Conservation (phyloP, 2,329 filamentous ascomycete genomes). For the Cercospora brassicicola region DNA sequence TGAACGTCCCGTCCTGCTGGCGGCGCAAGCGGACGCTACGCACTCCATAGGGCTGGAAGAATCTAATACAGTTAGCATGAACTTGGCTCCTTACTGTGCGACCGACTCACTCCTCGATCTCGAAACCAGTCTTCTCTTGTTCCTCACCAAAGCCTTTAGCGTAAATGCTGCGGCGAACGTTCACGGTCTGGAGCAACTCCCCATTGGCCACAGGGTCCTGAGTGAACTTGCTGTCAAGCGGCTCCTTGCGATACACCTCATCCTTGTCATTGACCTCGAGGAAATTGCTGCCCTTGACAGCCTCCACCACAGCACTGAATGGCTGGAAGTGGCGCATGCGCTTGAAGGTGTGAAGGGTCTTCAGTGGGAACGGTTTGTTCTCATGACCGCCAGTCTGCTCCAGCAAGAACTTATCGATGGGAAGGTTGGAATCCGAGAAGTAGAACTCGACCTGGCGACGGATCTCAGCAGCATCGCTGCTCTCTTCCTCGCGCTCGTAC, state of each 20-base stretch:
- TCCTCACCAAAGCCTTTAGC: conserved; percentile 92
- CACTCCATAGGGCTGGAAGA: conserved; percentile 79
- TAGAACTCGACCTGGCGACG: conserved; percentile 95
- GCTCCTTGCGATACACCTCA: conserved; percentile 72
- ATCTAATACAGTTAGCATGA: conserved; percentile 42
- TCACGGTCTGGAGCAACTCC: conserved; percentile 61
- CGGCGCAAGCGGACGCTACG: conserved; percentile 86
- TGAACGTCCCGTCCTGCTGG: conserved; percentile 71
- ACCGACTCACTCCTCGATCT: conserved; percentile 67
- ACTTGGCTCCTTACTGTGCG: neutral
- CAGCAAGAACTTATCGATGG: conserved; percentile 84
- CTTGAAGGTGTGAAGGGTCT: conserved; percentile 80
- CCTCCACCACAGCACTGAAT: conserved; percentile 77
- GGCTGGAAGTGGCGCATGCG: conserved; percentile 95
- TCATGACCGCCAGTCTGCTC: conserved; percentile 71
- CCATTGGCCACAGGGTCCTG: conserved; percentile 55
- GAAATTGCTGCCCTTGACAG: conserved; percentile 73
- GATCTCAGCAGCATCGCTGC: conserved; percentile 76
- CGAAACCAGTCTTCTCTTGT: conserved; percentile 80
- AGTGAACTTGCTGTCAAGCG: conserved; percentile 57
- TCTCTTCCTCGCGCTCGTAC: conserved; percentile 59
- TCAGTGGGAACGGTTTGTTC: conserved; percentile 79
- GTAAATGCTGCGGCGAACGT: conserved; percentile 77
- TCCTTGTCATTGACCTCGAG: conserved; percentile 73
- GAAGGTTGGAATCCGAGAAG: conserved; percentile 88